Conservation (phyloP, 768 basidiomycete species). For the Coprinopsis sp. region DNA sequence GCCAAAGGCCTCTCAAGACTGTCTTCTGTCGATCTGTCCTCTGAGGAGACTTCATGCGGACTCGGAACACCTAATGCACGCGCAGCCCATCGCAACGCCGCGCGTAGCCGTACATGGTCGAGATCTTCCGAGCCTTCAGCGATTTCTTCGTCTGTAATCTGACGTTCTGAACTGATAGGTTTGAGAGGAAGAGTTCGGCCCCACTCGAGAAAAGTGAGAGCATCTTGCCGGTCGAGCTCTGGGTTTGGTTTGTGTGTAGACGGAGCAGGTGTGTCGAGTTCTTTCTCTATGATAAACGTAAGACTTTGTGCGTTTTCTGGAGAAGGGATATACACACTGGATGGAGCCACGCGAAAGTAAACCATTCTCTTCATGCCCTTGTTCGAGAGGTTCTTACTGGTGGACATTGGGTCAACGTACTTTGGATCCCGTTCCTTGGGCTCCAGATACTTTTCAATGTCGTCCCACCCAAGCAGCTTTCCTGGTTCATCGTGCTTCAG, state of each 20-base stretch:
- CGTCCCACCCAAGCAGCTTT: constrained; percentile 34
- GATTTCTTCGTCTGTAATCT: constrained; percentile 20
- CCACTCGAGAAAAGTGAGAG: constrained; percentile 30
- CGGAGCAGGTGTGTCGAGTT: constrained; percentile 1
- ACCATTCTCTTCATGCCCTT: constrained; percentile 8
- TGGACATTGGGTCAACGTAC: constrained; percentile 10
- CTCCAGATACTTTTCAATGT: constrained; percentile 23
- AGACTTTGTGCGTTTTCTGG: constrained; percentile 1
- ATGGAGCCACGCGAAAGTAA: constrained; percentile 11
- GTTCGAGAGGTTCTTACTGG: constrained; percentile 3
- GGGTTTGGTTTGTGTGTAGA: constrained; percentile 4
- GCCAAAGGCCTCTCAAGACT: background rate
- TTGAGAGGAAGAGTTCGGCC: constrained; percentile 31
- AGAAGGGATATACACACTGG: constrained; percentile 10
- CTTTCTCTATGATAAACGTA: constrained; percentile 3
- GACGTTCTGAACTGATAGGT: constrained; percentile 21
- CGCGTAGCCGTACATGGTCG: constrained; percentile 27
- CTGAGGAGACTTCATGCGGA: constrained; percentile 21
- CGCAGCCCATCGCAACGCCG: constrained; percentile 22
- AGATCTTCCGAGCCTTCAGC: constrained; percentile 17
- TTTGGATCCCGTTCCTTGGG: constrained; percentile 15
- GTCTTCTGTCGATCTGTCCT: constrained; percentile 3
- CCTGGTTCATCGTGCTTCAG: constrained; percentile 19
- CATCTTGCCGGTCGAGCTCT: constrained; percentile 8
- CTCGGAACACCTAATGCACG: constrained; percentile 16